A percentile compares a stretch with the other conserved stretches of the same genome.
Evolutionary conservation across 208 protist genomes (phyloP).

Genomic region (Eutreptiella sp.): DNA sequence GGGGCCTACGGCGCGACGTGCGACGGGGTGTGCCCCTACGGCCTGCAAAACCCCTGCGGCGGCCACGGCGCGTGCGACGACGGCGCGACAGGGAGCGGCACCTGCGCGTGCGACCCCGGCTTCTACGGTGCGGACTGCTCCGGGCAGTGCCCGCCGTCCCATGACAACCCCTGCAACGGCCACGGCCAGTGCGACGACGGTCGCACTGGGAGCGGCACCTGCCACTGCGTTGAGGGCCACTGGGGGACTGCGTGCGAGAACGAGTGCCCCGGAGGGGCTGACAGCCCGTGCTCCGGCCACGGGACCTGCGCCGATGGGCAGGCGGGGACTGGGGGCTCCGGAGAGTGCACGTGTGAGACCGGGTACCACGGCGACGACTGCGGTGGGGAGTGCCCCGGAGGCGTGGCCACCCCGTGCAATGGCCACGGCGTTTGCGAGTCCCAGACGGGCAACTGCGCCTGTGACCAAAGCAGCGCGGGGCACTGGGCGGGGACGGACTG

Average conservation of each 20-base stretch:
- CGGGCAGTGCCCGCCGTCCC: neutral
- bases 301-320: conserved; percentile 17
- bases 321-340: conserved; percentile 2
- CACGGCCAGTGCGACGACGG: neutral
- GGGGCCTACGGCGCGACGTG: conserved; percentile 10
- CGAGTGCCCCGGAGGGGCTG: conserved; percentile 26
- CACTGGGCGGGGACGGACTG: neutral
- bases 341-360: conserved; percentile 4
- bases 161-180: neutral
- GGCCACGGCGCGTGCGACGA: conserved; percentile 14
- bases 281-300: conserved; percentile 20
- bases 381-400: neutral
- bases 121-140: neutral
- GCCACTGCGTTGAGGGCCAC: conserved; percentile 17
- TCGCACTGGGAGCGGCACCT: neutral
- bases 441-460: neutral
- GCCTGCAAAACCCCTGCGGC: conserved; percentile 9
- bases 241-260: conserved; percentile 15
- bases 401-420: neutral
- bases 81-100: conserved; percentile 9
- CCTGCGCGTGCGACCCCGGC: neutral
- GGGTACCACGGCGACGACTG: neutral
- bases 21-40: conserved; percentile 16
- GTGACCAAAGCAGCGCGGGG: neutral
- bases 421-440: conserved; percentile 8